phyloP scores from a whole-genome alignment of 495 filamentous ascomycete species.

The Talaromyces stipitatus region DNA sequence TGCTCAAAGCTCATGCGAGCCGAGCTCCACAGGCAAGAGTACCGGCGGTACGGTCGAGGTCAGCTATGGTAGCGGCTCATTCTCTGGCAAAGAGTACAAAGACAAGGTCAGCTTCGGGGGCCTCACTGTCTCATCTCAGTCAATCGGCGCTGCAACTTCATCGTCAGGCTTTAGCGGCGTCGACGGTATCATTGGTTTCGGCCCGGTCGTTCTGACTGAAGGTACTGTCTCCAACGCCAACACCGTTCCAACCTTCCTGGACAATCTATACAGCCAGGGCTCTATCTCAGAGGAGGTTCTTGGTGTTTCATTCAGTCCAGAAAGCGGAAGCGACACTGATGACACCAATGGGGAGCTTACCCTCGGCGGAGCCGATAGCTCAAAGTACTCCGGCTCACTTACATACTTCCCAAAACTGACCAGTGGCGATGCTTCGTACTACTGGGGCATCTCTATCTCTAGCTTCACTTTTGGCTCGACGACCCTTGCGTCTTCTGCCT shows the following conservation, averaged over 20 bases:
- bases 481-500: not conserved
- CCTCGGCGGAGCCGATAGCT: not conserved
- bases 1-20: not conserved
- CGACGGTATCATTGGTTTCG: not conserved
- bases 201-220: not conserved
- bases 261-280: not conserved
- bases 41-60: not conserved
- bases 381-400: not conserved
- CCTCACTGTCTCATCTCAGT: not conserved
- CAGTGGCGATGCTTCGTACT: not conserved
- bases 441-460: not conserved
- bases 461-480: not conserved
- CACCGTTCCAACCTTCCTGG: not conserved
- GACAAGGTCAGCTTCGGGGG: not conserved
- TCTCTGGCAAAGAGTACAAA: not conserved
- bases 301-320: not conserved
- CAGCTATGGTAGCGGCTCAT: constrained; percentile 1
- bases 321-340: constrained; percentile 1
- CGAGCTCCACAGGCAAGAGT: not conserved
- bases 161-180: not conserved
- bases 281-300: not conserved
- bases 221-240: not conserved
- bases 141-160: not conserved
- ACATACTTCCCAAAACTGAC: not conserved
- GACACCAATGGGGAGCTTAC: not conserved